Percentiles rank a stretch among this genome's conserved stretches.
These are phyloP conservation scores for Eragrostis curvula DNA, from an alignment of 176 grass and related monocot genomes.

Conservation along the genomic window DNA sequence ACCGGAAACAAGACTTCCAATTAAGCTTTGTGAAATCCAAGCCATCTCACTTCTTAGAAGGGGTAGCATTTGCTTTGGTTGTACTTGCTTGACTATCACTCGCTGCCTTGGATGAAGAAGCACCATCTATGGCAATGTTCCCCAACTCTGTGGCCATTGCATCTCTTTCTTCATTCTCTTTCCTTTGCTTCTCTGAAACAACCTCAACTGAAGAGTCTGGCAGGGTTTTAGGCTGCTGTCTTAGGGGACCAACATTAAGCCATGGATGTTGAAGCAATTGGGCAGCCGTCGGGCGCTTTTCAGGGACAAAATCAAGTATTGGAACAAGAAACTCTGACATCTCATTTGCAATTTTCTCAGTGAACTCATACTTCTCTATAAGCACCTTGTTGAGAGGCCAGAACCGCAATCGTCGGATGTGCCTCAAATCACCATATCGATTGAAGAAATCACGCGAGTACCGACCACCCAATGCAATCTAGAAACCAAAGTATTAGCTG, in stretches of 20 bases:
- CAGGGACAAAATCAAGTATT: conserved; percentile 93
- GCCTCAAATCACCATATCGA: conserved; percentile 91
- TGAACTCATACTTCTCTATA: conserved; percentile 89
- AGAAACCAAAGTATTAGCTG: conserved; percentile 21
- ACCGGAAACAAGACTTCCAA: conserved; percentile 25
- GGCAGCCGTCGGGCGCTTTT: conserved; percentile 79
- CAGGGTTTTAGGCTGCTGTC: conserved; percentile 41
- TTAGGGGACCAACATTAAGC: conserved; percentile 61
- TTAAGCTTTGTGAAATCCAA: conserved; percentile 27
- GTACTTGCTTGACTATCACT: conserved; percentile 42
- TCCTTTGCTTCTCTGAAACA: conserved; percentile 63
- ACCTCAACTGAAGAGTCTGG: conserved; percentile 37
- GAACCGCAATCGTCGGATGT: conserved; percentile 87
- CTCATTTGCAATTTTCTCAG: conserved; percentile 63
- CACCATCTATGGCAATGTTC: conserved; percentile 81
- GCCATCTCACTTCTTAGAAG: conserved; percentile 68
- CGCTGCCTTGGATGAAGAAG: conserved; percentile 48
- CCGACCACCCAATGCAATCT: conserved; percentile 94
- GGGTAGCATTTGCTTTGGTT: conserved; percentile 47
- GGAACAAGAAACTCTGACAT: conserved; percentile 90
- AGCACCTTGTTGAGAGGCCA: conserved; percentile 96
- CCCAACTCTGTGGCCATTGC: conserved; percentile 72
- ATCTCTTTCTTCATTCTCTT: conserved; percentile 83
- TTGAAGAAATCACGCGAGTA: conserved; percentile 97
- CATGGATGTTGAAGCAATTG: conserved; percentile 91